Base-by-base conservation (phyloP, 2,329 filamentous ascomycete species). In the Curvularia eragrostidis region DNA sequence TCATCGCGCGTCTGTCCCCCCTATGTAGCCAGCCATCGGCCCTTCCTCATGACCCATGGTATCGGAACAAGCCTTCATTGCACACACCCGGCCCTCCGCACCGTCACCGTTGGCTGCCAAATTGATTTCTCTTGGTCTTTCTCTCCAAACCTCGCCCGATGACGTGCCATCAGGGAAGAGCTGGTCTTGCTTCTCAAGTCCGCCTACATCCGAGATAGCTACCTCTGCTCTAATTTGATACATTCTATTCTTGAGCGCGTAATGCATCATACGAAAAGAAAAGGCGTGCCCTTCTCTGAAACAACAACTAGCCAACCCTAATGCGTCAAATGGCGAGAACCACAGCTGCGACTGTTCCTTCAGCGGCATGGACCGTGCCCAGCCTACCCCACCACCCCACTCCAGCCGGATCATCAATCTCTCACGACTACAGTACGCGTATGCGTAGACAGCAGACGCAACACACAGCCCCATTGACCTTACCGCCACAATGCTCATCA, bases 401-500 rank as follows among this genome's bases (percentile, higher is more conserved):
- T 41, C 52, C 39, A 46, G 26, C 50, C 34, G n/a, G 19, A 44
- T 34, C 23, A 18, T 46, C 24, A 48, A 36, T 24, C 48, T 30
- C 32, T 44, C 41, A 30, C 51, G 52, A 26, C 42, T 19, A 54
- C 43, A 23, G 32, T n/a, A 47, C 32, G n/a, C n/a, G n/a, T n/a
- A n/a, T n/a, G 44, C 43, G 18, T 48, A 54, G 36, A 32, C 36
- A 46, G 26, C 23, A 57, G 38, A 52, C 36, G 54, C 42, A 34
- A 39, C 41, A 24, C 30, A 49, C 46, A 50, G n/a, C 41, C 21
- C 34, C 41, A 28, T 15, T 49, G 9, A 43, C 13, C 34, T 18
- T 30, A 32, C 28, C 18, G 28, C 21, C 53, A 67, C 58, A 18
- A 88, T 88, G 85, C 74, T 88, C 50, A 86, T 88, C 60, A 74